Conservation (phyloP, 1,139 yeast genomes). For the Trichomonascaceae sp. region DNA sequence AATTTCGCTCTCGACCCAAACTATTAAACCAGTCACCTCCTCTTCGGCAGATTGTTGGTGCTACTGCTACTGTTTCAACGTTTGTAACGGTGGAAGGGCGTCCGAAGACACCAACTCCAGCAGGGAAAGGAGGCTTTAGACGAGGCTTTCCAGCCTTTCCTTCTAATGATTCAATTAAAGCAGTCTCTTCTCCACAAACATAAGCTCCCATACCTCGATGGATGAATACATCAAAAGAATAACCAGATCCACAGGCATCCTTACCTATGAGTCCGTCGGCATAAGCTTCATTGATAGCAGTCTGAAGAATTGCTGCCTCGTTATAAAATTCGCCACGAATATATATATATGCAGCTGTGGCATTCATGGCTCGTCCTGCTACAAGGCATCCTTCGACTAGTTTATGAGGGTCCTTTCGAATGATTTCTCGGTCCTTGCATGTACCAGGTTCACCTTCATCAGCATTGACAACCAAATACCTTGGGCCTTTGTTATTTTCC, state of each 20-base stretch:
- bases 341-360: constrained; percentile 85
- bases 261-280: constrained; percentile 72
- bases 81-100: constrained; percentile 86
- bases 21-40: constrained; percentile 83
- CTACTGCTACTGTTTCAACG: constrained; percentile 83
- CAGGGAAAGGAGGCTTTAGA: constrained; percentile 90
- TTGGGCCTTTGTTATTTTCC: constrained; percentile 81
- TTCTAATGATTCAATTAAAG: constrained; percentile 77
- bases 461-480: constrained; percentile 82
- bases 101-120: constrained; percentile 86
- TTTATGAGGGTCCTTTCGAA: constrained; percentile 85
- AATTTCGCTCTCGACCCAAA: constrained; percentile 77
- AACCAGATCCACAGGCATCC: constrained; percentile 82
- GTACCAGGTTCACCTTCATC: constrained; percentile 96
- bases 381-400: constrained; percentile 81
- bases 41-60: constrained; percentile 82
- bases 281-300: constrained; percentile 82
- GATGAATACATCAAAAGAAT: constrained; percentile 70
- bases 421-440: constrained; percentile 84
- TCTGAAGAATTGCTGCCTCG: constrained; percentile 65
- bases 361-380: constrained; percentile 89
- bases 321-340: constrained; percentile 85
- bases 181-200: constrained; percentile 88
- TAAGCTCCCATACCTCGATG: constrained; percentile 93
- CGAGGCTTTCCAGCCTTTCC: constrained; percentile 93